phyloP scores from a whole-genome alignment of 2,329 filamentous ascomycete genomes.

The Aspergillus sclerotialis region DNA sequence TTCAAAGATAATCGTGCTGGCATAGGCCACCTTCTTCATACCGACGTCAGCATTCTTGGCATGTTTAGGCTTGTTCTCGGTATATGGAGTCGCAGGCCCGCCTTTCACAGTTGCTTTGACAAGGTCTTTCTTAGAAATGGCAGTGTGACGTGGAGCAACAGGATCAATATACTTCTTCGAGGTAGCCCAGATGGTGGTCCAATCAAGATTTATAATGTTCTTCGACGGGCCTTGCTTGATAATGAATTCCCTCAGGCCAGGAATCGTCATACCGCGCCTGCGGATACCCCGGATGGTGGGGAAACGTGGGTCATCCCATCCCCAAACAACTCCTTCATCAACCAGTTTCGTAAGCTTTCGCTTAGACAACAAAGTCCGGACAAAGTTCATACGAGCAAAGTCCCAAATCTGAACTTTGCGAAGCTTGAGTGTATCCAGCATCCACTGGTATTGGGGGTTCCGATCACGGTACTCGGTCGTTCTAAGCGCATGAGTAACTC shows the following conservation, averaged over 20 bases:
- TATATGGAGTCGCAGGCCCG: constrained; percentile 54
- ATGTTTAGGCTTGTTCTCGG: constrained; percentile 76
- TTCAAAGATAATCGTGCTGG: constrained; percentile 69
- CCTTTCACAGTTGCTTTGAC: constrained; percentile 66
- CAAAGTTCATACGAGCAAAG: constrained; percentile 48
- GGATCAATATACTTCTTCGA: constrained; percentile 83
- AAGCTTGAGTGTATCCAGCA: constrained; percentile 41
- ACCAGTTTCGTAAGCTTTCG: constrained; percentile 47
- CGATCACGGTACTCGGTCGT: constrained; percentile 55
- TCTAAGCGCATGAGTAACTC: constrained; percentile 58
- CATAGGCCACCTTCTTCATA: constrained; percentile 76
- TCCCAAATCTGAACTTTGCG: constrained; percentile 45
- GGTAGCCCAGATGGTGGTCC: constrained; percentile 43
- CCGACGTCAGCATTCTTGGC: constrained; percentile 82
- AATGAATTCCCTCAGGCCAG: constrained; percentile 44
- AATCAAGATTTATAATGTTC: constrained; percentile 44
- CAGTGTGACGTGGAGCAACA: constrained; percentile 65
- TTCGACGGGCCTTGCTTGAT: constrained; percentile 44
- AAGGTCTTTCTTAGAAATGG: constrained; percentile 61
- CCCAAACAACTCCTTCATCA: constrained; percentile 41
- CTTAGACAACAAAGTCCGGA: constrained; percentile 45
- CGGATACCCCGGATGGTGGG: constrained; percentile 46
- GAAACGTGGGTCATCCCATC: constrained; percentile 47
- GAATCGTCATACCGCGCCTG: constrained; percentile 43
- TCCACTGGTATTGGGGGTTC: constrained; percentile 47